Evolutionary conservation across 1,284 basidiomycete genomes (phyloP).

Genomic region (Cryptococcus depauperatus): DNA sequence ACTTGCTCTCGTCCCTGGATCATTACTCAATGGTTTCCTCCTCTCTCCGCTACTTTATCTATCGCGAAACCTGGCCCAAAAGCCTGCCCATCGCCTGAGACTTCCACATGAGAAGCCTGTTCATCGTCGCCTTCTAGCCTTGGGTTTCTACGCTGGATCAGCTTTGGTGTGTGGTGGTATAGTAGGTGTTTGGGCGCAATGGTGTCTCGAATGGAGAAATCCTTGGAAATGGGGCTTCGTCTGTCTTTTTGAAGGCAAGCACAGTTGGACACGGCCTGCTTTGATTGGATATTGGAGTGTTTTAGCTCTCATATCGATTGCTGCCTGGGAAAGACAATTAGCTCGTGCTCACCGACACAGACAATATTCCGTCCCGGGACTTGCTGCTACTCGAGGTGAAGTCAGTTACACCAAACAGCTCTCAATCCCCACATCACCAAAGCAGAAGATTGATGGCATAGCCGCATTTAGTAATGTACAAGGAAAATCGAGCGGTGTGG

Average conservation of each 20-base stretch:
- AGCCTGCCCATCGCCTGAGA: constrained; percentile 77
- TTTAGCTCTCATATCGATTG: constrained; percentile 73
- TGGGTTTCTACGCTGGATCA: constrained; percentile 75
- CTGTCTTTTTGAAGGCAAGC: constrained; percentile 65
- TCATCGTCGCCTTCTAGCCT: constrained; percentile 74
- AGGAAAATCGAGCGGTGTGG: constrained; percentile 40
- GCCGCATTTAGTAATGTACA: background rate
- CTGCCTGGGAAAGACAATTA: constrained; percentile 84
- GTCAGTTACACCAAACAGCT: background rate
- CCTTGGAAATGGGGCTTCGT: constrained; percentile 83
- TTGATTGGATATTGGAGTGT: constrained; percentile 79
- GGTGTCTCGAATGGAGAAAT: constrained; percentile 74
- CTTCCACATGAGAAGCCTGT: constrained; percentile 80
- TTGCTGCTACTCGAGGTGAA: constrained; percentile 1
- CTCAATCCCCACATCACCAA: background rate
- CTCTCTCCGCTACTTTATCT: constrained; percentile 90
- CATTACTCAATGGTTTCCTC: constrained; percentile 82
- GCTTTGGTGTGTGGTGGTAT: constrained; percentile 70
- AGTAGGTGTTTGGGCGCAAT: constrained; percentile 87
- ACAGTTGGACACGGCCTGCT: constrained; percentile 71
- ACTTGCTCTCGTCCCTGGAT: constrained; percentile 84
- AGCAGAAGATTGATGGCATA: background rate
- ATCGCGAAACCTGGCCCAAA: constrained; percentile 84
- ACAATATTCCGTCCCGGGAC: constrained; percentile 30
- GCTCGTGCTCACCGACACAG: constrained; percentile 60